These are phyloP conservation scores for Xylariaceae sp. DNA, from an alignment of 2,329 filamentous ascomycete genomes.

Conservation along the genomic window DNA sequence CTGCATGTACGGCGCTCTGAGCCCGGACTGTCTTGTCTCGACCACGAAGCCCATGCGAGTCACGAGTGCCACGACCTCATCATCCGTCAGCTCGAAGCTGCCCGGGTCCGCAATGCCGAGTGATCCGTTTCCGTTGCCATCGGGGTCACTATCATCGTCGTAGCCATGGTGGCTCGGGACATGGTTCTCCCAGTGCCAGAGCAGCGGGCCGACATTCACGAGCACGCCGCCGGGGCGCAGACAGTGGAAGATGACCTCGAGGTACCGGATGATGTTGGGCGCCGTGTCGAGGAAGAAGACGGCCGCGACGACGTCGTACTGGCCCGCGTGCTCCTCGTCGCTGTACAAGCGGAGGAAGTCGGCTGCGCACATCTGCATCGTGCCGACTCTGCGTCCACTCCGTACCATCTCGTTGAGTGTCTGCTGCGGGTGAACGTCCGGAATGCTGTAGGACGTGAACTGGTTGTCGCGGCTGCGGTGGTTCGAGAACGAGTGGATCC, in stretches of 20 bases:
- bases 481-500: slow-evolving; percentile 84
- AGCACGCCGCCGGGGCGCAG: slow-evolving; percentile 73
- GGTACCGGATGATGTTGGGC: slow-evolving; percentile 84
- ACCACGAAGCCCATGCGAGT: slow-evolving; percentile 71
- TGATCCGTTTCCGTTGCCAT: slow-evolving; percentile 38
- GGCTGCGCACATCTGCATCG: slow-evolving; percentile 88
- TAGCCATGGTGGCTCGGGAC: slow-evolving; percentile 52
- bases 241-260: slow-evolving; percentile 75
- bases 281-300: slow-evolving; percentile 98
- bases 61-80: slow-evolving; percentile 77
- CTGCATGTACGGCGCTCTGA: slow-evolving; percentile 81
- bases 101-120: slow-evolving; percentile 82
- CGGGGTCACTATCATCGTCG: slow-evolving; percentile 46
- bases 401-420: slow-evolving; percentile 37
- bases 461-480: slow-evolving; percentile 69
- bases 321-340: slow-evolving; percentile 51
- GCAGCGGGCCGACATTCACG: slow-evolving; percentile 81
- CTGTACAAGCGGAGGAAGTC: slow-evolving; percentile 89
- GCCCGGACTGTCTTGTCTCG: slow-evolving; percentile 52
- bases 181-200: slow-evolving; percentile 92
- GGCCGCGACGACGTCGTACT: slow-evolving; percentile 77
- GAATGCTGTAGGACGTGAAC: slow-evolving; percentile 65
- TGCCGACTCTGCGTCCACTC: slow-evolving; percentile 39
- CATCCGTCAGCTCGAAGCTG: slow-evolving; percentile 81
- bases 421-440: slow-evolving; percentile 69